Conservation (phyloP, 2,329 filamentous ascomycete genomes). For the Dactylonectria macrodidyma region DNA sequence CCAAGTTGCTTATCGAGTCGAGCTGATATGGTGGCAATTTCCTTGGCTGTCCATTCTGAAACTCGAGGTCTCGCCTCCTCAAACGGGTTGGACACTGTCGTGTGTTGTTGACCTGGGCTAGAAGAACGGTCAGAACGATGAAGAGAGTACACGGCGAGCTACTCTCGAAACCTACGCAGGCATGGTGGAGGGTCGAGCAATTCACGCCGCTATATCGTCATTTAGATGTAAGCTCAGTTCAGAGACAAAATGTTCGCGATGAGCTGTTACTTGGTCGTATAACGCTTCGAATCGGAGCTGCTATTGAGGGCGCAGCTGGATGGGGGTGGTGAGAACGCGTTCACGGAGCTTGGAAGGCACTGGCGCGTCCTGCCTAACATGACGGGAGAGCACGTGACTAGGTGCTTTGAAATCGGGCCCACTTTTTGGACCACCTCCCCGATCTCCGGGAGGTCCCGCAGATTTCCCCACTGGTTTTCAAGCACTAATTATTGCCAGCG, state of each 20-base stretch:
- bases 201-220: conserved; percentile 41
- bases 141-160: neutral
- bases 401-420: conserved; percentile 22
- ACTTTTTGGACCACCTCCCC: conserved; percentile 7
- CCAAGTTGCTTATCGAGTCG: conserved; percentile 94
- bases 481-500: neutral
- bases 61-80: conserved; percentile 79
- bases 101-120: conserved; percentile 79
- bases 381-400: conserved; percentile 52
- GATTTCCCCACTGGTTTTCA: conserved; percentile 31
- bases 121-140: conserved; percentile 36
- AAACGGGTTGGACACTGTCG: conserved; percentile 81
- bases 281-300: conserved; percentile 4
- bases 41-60: conserved; percentile 86
- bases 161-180: conserved; percentile 55
- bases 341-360: conserved; percentile 36
- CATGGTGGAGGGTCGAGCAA: conserved; percentile 51
- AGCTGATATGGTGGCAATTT: conserved; percentile 90
- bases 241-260: neutral
- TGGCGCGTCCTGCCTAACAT: conserved; percentile 38
- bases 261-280: neutral
- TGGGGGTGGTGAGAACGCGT: conserved; percentile 37
- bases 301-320: conserved; percentile 1
- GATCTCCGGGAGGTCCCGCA: conserved; percentile 32
- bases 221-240: conserved; percentile 33